Evolutionary conservation across 345 rosid species (phyloP), one percentile per base, ranked within the genome.

Genomic region (Erodium maritimum): DNA sequence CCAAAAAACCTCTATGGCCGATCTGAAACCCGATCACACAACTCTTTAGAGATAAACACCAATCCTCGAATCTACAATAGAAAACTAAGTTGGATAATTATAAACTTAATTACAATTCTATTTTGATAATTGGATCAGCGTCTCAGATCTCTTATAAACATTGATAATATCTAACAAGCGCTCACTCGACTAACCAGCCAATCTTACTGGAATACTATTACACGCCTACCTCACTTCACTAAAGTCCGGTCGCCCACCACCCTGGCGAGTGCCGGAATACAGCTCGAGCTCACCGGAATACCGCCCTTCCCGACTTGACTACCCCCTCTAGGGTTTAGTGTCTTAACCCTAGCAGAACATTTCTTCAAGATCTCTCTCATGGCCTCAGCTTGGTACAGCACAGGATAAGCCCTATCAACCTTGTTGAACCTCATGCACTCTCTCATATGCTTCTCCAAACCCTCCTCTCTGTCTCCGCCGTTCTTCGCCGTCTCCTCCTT

Each of bases 351-450:
- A 52, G 3, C 52, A 17, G 77, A 37, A 65, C 72, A 80, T 73
- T 73, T 88, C 82, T 81, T 84, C 45, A 91, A 58, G 46, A 88
- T 76, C 64, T 78, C 85, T 59, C 83, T 79, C 88, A 91, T 87
- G 4, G 91, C 91, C 54, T 86, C 95, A 5, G 95, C 96, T 70
- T 88, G 96, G 52, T 61, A 82, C 65, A 91, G 60, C 5, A 71
- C 88, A 0, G 96, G 97, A 69, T 80, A 74, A 20, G 87, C 85
- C 81, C 96, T 67, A 8, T 75, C 90, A 22, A 85, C 65, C 62
- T 82, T 71, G 60, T 88, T 88, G 52, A 88, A 91, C 80, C 76
- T 72, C 12, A 77, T 33, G 57, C 96, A 88, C 0, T 94, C 90
- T 34, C 65, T 69, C 83, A 80, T 84, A 58, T 91, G 96, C 52